Evolutionary conservation across 1,284 basidiomycete species (phyloP), one percentile per base, ranked within the genome.

Genomic region (Somion occarium): DNA sequence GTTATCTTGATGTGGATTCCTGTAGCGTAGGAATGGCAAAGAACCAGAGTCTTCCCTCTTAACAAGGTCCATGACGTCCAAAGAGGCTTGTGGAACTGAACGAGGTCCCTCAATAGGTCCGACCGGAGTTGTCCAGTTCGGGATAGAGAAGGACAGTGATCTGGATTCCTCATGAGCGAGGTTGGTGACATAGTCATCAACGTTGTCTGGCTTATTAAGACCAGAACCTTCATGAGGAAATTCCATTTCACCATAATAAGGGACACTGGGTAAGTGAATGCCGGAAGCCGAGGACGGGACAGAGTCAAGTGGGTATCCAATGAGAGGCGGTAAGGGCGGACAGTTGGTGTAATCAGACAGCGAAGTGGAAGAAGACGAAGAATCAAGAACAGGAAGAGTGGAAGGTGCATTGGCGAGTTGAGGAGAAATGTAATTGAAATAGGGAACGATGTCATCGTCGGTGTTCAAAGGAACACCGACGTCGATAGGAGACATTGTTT

Each of bases 371-470:
- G 30, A 15, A 34, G 30, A 34, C 15, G 30, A 34, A 34, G 30
- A 34, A 7, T 7, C 30, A 7, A 34, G 15, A 7, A 15, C 30
- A 34, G 30, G 30, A 7, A 34, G 7, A 15, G 30, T 15, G 30
- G 15, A 7, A 34, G 30, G 30, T 7, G 15, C 7, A 34, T 34
- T 18, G 18, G 39, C 5, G 13, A 46, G 45, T 5, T 12, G 4
- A 22, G 45, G 45, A 12, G 45, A 46, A 27, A 19, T 34, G 45
- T 46, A 34, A 25, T 5, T 5, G 45, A 46, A 46, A 11, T 18
- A 37, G n/a, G 45, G 45, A 25, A 46, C 5, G 12, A 37, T 15
- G 26, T 46, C 45, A 3, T 46, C n/a, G 19, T 34, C 25, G n/a
- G 26, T 13, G 18, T 18, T 15, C 24, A 46, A 15, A 11, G 4